Base-by-base conservation (phyloP, 805 yeast genomes). In the Yamadazyma kitorensis region DNA sequence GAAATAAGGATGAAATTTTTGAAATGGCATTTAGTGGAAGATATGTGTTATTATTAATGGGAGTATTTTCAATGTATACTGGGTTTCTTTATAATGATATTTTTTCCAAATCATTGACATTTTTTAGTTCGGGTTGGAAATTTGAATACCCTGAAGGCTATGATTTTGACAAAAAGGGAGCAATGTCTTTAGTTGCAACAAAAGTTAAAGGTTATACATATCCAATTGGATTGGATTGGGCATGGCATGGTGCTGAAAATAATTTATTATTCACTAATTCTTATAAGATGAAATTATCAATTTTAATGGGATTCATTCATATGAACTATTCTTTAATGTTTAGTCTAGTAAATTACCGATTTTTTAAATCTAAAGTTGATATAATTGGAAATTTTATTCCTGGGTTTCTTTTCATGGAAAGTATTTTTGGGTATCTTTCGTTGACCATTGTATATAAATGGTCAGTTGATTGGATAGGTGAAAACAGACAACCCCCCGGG, bases 241-340 rank as follows among this genome's bases (percentile, higher is more conserved):
- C 75, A 11, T 82, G 89, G 89, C 89, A 82, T 52, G 87, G 87
- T n/a, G 62, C 87, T 20, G 89, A 82, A 40, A 82, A 82, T 51
- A 79, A 76, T 20, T 61, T 82, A 36, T 56, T 82, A 32, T 82
- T 82, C 54, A 66, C 84, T 19, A 82, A 82, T 52, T 82, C 88
- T 0, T 81, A 79, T 57, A 82, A 82, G 56, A 82, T 82, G 89
- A 82, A 82, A 47, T 59, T 82, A 38, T 82, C 88, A 1, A 78
- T 82, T 40, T 61, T 82, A 37, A 79, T 82, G 84, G 89, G 89
- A 17, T 82, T 76, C 52, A 61, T 73, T 29, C 89, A 82, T 54
- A 82, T 82, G 89, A 67, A 79, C 15, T 82, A 82, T 52, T 80
- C 87, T 0, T 77, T 74, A 50, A 59, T 74, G 59, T 80, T 79